phyloP scores from a whole-genome alignment of 1,139 yeast species.

The Saccharomyces pastorianus region DNA sequence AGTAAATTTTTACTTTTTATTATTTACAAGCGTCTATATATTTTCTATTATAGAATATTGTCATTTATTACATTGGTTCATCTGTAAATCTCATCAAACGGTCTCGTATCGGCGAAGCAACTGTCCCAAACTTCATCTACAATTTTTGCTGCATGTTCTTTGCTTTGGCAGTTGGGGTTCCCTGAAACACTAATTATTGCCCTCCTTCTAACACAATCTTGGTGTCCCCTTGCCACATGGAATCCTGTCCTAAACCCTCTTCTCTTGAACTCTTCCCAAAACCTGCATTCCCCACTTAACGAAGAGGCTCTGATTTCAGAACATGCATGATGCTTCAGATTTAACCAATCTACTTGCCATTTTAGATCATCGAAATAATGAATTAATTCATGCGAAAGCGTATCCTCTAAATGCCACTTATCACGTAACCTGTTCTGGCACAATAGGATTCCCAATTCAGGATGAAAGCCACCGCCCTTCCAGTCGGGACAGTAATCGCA shows the following conservation, averaged over 20 bases:
- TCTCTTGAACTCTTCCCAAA: conserved; percentile 73
- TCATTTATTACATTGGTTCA: conserved; percentile 4
- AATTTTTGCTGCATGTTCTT: conserved; percentile 66
- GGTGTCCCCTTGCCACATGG: conserved; percentile 62
- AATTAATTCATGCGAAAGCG: conserved; percentile 83
- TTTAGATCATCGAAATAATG: conserved; percentile 90
- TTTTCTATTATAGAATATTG: neutral
- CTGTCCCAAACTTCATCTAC: conserved; percentile 88
- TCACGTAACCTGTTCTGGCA: conserved; percentile 79
- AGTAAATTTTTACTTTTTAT: neutral
- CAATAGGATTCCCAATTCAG: conserved; percentile 73
- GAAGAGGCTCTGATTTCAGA: conserved; percentile 92
- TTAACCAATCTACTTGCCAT: conserved; percentile 75
- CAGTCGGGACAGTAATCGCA: conserved; percentile 83
- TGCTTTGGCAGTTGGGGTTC: conserved; percentile 70
- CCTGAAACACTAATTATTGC: conserved; percentile 78
- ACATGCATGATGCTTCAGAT: conserved; percentile 91
- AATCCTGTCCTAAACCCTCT: conserved; percentile 25
- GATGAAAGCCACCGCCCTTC: conserved; percentile 91
- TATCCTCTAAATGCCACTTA: conserved; percentile 82
- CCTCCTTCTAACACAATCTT: conserved; percentile 79
- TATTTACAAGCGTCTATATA: neutral
- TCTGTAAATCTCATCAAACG: conserved; percentile 78
- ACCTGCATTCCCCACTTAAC: conserved; percentile 90
- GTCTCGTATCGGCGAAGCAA: conserved; percentile 91